These are phyloP conservation scores for Pseudomassariella vexata DNA, from an alignment of 2,329 filamentous ascomycete species.

Conservation along the genomic window DNA sequence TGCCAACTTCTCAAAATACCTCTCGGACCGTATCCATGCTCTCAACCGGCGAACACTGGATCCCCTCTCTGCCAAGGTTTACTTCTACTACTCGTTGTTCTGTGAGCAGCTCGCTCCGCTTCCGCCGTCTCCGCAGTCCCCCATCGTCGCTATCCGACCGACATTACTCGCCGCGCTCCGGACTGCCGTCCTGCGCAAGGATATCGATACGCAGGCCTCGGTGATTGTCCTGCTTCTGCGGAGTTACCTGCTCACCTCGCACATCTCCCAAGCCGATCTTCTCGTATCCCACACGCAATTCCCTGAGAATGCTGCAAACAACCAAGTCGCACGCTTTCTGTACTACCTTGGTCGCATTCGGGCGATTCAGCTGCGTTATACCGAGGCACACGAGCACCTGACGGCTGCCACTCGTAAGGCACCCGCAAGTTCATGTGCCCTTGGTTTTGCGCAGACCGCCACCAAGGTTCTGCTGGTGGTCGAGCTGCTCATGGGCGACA, in stretches of 20 bases:
- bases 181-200: conserved; percentile 94
- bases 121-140: conserved; percentile 82
- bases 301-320: conserved; percentile 89
- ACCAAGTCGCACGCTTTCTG: conserved; percentile 93
- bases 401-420: conserved; percentile 93
- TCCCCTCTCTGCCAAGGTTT: conserved; percentile 88
- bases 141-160: conserved; percentile 80
- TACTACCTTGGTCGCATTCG: conserved; percentile 97
- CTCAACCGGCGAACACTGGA: conserved; percentile 93
- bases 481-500: conserved; percentile 96
- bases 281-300: conserved; percentile 95
- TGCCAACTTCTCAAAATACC: conserved; percentile 73
- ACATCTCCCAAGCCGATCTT: conserved; percentile 94
- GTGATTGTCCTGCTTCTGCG: conserved; percentile 92
- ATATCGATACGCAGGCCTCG: conserved; percentile 93
- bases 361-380: conserved; percentile 93
- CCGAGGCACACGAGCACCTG: conserved; percentile 91
- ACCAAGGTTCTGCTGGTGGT: conserved; percentile 96
- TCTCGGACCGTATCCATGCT: conserved; percentile 79
- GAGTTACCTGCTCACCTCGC: conserved; percentile 92
- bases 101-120: conserved; percentile 84
- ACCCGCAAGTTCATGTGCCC: conserved; percentile 79
- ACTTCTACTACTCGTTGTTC: conserved; percentile 97
- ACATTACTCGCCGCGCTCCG: conserved; percentile 81
- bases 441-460: conserved; percentile 92